Evolutionary conservation across 352 stramenopile genomes (phyloP).

Genomic region (Hyaloperonospora arabidopsidis): DNA sequence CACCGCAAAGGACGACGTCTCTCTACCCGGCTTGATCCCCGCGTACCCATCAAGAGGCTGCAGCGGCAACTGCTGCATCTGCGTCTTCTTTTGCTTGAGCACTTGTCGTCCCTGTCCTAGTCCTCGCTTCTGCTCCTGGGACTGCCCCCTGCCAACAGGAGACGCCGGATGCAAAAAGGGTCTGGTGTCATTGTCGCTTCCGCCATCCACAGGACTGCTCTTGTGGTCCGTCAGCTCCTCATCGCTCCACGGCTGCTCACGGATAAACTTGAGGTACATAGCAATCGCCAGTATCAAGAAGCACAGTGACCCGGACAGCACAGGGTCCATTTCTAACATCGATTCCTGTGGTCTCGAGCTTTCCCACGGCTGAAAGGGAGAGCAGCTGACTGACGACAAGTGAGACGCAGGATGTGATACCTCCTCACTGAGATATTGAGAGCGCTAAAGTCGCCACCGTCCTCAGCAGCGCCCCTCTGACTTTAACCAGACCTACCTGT

Average conservation of each 20-base stretch:
- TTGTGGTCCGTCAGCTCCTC: conserved; percentile 52
- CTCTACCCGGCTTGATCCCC: conserved; percentile 34
- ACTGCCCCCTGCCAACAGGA: conserved; percentile 36
- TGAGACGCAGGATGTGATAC: background rate
- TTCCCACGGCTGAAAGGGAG: background rate
- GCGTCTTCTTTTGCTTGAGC: conserved; percentile 33
- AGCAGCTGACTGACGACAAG: background rate
- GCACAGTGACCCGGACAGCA: conserved; percentile 81
- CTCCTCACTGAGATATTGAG: background rate
- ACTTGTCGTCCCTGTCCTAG: conserved; percentile 31
- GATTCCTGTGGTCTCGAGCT: background rate
- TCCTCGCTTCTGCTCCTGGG: conserved; percentile 30
- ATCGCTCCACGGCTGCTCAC: conserved; percentile 55
- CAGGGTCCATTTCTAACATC: conserved; percentile 59
- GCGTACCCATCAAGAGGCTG: conserved; percentile 38
- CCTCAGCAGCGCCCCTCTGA: background rate
- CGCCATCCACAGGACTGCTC: conserved; percentile 51
- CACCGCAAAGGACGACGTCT: conserved; percentile 18
- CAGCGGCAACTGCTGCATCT: conserved; percentile 36
- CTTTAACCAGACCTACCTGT: too few species aligned
- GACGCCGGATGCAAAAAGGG: conserved; percentile 64
- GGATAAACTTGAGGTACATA: conserved; percentile 87
- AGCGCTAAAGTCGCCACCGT: conserved; percentile 1
- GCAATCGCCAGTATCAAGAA: conserved; percentile 81
- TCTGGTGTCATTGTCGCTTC: conserved; percentile 55